A percentile compares a stretch with the other conserved stretches of the same genome.
Evolutionary conservation across 1,284 basidiomycete species (phyloP).

Genomic region (Takashimella koratensis): DNA sequence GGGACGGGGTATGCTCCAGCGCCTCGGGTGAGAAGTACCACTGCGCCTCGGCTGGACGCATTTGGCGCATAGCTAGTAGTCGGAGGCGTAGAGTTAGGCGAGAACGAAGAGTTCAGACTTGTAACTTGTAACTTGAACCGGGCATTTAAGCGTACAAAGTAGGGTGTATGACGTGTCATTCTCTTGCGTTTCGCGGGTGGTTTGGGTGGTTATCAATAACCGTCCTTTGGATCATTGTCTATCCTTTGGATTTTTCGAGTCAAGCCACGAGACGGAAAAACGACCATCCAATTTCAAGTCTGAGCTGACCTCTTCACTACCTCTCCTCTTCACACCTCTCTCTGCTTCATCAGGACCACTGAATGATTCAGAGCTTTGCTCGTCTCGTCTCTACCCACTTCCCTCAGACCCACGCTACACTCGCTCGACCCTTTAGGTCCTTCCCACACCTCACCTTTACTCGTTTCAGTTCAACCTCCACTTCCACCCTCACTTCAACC

Average conservation of each 20-base stretch:
- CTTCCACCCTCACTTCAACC: constrained; percentile 1
- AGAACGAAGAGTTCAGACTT: neutral
- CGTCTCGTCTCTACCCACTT: constrained; percentile 2
- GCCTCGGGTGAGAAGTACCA: constrained; percentile 31
- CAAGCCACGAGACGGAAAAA: no score
- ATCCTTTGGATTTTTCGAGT: no score
- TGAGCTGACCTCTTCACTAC: no score
- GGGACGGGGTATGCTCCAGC: constrained; percentile 32
- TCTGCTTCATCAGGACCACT: no score
- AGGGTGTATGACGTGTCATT: neutral
- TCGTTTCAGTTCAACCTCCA: neutral
- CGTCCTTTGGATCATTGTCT: no score
- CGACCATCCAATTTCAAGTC: no score
- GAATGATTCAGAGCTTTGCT: no score
- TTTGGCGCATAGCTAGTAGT: constrained; percentile 26
- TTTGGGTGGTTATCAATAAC: neutral
- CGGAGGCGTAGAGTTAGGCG: neutral
- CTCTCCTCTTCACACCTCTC: no score
- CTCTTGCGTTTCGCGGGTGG: neutral
- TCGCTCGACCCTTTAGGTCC: no score
- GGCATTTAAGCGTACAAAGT: no score
- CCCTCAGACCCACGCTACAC: constrained; percentile 15
- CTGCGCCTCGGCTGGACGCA: constrained; percentile 28
- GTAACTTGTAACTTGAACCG: no score
- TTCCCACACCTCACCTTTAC: neutral